A percentile compares a stretch with the other conserved stretches of the same genome.
Evolutionary conservation across 805 yeast genomes (phyloP).

Genomic region (Ogataea philodendri): DNA sequence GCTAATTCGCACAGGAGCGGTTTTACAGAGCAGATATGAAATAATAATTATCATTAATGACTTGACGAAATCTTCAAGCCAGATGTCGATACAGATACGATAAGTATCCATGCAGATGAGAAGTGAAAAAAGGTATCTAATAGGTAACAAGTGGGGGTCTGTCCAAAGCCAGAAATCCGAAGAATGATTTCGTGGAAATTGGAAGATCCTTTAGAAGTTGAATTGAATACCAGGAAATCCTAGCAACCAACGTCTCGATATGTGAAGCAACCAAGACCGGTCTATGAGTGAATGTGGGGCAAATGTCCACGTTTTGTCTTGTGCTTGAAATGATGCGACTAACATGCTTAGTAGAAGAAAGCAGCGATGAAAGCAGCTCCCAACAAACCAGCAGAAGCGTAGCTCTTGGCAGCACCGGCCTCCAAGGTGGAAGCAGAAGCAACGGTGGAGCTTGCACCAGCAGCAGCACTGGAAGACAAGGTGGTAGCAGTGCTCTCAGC

Average conservation of each 20-base stretch:
- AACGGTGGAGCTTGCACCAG: constrained; percentile 11
- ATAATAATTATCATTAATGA: constrained; percentile 10
- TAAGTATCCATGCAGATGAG: constrained; percentile 15
- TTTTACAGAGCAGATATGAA: no score
- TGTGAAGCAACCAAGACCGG: constrained; percentile 7
- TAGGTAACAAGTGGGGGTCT: constrained; percentile 7
- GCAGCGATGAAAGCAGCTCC: constrained; percentile 27
- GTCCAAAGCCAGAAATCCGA: constrained; percentile 2
- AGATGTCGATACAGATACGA: constrained; percentile 20
- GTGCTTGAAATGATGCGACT: background rate
- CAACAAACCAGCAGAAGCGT: constrained; percentile 25
- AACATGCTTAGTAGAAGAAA: constrained; percentile 20
- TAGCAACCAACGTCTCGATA: constrained; percentile 3
- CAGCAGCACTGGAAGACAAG: constrained; percentile 8
- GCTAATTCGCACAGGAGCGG: no score
- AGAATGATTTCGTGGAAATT: constrained; percentile 1
- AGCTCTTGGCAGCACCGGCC: constrained; percentile 25
- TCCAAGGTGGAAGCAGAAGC: constrained; percentile 20
- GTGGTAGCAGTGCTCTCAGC: constrained; percentile 10
- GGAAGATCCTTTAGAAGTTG: constrained; percentile 1
- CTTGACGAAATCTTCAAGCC: constrained; percentile 12
- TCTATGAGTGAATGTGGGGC: constrained; percentile 1
- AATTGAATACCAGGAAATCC: constrained; percentile 10
- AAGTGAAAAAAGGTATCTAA: constrained; percentile 15
- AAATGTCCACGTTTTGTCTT: background rate